Evolutionary conservation across 2,329 filamentous ascomycete genomes (phyloP).

Genomic region (Fusarium pseudonygamai): DNA sequence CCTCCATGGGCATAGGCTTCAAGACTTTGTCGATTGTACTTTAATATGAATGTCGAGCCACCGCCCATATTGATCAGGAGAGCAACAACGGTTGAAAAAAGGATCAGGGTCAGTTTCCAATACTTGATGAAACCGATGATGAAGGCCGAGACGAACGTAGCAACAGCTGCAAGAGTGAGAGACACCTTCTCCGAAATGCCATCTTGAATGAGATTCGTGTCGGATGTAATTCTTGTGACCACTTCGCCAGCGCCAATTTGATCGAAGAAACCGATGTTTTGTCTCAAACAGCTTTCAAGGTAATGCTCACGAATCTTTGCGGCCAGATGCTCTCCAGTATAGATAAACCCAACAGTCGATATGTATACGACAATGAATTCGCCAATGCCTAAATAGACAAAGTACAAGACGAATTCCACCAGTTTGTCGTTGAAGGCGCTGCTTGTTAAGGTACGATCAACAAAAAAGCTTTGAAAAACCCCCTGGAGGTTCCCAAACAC

Average conservation of each 20-base stretch:
- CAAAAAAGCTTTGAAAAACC: slow-evolving; percentile 73
- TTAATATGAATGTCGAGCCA: slow-evolving; percentile 79
- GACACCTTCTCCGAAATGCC: slow-evolving; percentile 92
- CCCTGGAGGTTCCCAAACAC: slow-evolving; percentile 81
- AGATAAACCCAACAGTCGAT: slow-evolving; percentile 89
- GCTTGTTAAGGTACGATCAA: slow-evolving; percentile 53
- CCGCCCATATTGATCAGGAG: slow-evolving; percentile 80
- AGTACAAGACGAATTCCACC: slow-evolving; percentile 76
- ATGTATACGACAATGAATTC: slow-evolving; percentile 82
- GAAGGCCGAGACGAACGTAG: slow-evolving; percentile 89
- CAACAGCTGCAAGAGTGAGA: slow-evolving; percentile 77
- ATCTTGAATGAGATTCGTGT: slow-evolving; percentile 93
- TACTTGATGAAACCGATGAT: slow-evolving; percentile 90
- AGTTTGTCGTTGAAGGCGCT: slow-evolving; percentile 69
- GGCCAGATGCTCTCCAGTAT: slow-evolving; percentile 81
- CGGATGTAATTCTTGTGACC: slow-evolving; percentile 91
- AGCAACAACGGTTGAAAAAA: slow-evolving; percentile 82
- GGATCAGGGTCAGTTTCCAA: slow-evolving; percentile 92
- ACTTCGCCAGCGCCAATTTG: slow-evolving; percentile 93
- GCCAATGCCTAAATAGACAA: slow-evolving; percentile 83
- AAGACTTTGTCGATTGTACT: slow-evolving; percentile 81
- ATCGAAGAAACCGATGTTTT: slow-evolving; percentile 94
- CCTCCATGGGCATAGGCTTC: slow-evolving; percentile 85
- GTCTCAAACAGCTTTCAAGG: slow-evolving; percentile 81
- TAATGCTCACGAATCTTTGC: slow-evolving; percentile 85